A percentile compares a stretch with the other conserved stretches of the same genome.
Conservation (phyloP, 768 basidiomycete genomes). For the Clitopilus hobsonii region DNA sequence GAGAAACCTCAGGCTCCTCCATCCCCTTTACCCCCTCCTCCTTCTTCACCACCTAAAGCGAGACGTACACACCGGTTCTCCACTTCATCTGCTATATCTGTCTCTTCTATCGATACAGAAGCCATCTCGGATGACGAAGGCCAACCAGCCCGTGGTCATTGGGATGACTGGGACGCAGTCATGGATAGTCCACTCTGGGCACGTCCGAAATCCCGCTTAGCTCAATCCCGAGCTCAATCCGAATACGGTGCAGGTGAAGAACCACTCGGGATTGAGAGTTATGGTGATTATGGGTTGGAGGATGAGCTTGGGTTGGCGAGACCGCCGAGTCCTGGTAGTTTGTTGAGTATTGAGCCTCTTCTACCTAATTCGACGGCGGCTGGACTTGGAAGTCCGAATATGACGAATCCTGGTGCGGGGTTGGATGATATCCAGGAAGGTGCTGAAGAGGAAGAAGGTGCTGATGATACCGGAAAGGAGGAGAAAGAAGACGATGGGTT, state of each 20-base stretch:
- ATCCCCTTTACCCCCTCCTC: conserved; percentile 12
- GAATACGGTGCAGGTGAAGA: too few species aligned
- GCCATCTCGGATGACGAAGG: conserved; percentile 39
- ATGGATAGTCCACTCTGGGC: conserved; percentile 37
- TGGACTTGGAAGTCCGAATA: background rate
- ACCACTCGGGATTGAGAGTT: conserved; percentile 3
- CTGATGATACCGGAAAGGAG: conserved; percentile 7
- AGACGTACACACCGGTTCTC: too few species aligned
- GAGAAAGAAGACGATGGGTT: conserved; percentile 17
- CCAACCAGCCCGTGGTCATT: conserved; percentile 30
- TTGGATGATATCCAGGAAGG: conserved; percentile 63
- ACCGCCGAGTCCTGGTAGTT: conserved; percentile 5
- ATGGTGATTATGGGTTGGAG: background rate
- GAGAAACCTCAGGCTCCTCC: background rate
- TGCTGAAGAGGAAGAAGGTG: conserved; percentile 40
- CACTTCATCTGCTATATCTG: background rate
- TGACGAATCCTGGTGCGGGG: conserved; percentile 13
- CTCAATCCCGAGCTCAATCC: conserved; percentile 3
- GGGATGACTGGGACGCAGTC: conserved; percentile 42
- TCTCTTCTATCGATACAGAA: conserved; percentile 24
- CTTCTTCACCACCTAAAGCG: conserved; percentile 9
- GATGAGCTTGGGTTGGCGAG: too few species aligned
- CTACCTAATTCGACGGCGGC: conserved; percentile 25
- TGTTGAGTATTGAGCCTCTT: conserved; percentile 50
- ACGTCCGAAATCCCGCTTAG: conserved; percentile 3